Evolutionary conservation across 2,329 filamentous ascomycete species (phyloP).

Genomic region (Aureobasidium sp.): DNA sequence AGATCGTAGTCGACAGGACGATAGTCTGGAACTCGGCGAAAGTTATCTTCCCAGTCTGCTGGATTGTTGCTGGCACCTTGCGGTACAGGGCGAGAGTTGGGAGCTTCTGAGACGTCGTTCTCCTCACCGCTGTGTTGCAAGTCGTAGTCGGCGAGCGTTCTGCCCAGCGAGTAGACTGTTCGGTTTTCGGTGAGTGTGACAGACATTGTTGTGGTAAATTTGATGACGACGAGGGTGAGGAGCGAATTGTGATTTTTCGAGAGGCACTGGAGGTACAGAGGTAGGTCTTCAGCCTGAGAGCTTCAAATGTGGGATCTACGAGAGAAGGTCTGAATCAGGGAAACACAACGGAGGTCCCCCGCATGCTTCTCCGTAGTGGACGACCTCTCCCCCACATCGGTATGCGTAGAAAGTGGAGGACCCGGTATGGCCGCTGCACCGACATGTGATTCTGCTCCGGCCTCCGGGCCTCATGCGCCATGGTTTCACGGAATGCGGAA

Average conservation of each 20-base stretch:
- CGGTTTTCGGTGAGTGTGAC: conserved; percentile 36
- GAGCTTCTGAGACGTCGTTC: conserved; percentile 23
- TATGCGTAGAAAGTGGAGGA: neutral
- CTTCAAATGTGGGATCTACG: neutral
- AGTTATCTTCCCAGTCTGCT: conserved; percentile 38
- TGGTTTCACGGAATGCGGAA: neutral
- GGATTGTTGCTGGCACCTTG: conserved; percentile 20
- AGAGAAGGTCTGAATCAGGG: neutral
- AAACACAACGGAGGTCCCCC: neutral
- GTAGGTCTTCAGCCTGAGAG: neutral
- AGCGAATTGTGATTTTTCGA: neutral
- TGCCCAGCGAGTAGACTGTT: conserved; percentile 27
- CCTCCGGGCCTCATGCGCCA: neutral
- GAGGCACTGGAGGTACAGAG: neutral
- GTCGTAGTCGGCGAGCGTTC: conserved; percentile 38
- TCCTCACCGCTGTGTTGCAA: conserved; percentile 32
- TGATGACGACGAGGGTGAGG: neutral
- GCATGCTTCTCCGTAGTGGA: neutral
- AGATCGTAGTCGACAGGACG: conserved; percentile 38
- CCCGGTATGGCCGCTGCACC: neutral
- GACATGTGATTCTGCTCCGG: conserved; percentile 2
- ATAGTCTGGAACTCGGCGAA: conserved; percentile 40
- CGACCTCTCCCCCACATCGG: neutral
- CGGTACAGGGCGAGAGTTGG: conserved; percentile 22
- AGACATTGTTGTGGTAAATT: conserved; percentile 27